A percentile compares a stretch with the other conserved stretches of the same genome.
Evolutionary conservation across 164 flowering plant species (phyloP).

Genomic region (Chloranthus sessilifolius): DNA sequence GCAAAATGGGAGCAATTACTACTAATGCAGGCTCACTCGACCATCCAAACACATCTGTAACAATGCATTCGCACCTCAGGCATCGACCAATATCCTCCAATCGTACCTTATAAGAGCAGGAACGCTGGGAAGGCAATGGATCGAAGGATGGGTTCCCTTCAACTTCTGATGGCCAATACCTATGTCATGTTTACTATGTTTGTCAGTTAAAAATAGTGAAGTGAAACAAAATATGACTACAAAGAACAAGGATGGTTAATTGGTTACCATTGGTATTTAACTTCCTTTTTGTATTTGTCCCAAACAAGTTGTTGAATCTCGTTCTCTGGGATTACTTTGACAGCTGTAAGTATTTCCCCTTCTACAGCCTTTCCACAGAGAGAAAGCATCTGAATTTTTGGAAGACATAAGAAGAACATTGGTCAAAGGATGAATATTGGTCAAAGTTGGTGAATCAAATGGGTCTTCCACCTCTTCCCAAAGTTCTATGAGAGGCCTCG

Average conservation of each 20-base stretch:
- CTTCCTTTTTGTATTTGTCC: constrained; percentile 76
- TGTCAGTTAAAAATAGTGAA: too few relatives aligned
- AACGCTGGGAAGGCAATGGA: constrained; percentile 52
- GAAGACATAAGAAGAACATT: too few relatives aligned
- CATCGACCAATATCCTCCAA: constrained; percentile 81
- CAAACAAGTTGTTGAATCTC: constrained; percentile 75
- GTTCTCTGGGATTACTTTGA: constrained; percentile 77
- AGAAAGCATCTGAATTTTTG: constrained; percentile 67
- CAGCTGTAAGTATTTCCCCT: constrained; percentile 77
- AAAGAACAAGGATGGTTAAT: background rate
- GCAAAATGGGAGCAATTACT: constrained; percentile 53
- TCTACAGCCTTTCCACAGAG: constrained; percentile 89
- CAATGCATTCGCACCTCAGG: constrained; percentile 85
- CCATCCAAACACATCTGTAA: constrained; percentile 90
- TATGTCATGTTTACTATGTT: too few relatives aligned
- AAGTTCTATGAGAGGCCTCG: too few relatives aligned
- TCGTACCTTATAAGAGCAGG: constrained; percentile 75
- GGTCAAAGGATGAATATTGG: too few relatives aligned
- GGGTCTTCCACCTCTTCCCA: too few relatives aligned
- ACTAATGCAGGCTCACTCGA: constrained; percentile 71
- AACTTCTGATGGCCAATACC: constrained; percentile 55
- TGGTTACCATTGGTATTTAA: constrained; percentile 72
- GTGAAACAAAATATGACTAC: background rate
- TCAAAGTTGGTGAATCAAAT: too few relatives aligned
- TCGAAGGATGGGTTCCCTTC: constrained; percentile 48